A percentile compares a stretch with the other conserved stretches of the same genome.
phyloP scores from a whole-genome alignment of 148 eudicot species.

The Pharnaceum exiguum region DNA sequence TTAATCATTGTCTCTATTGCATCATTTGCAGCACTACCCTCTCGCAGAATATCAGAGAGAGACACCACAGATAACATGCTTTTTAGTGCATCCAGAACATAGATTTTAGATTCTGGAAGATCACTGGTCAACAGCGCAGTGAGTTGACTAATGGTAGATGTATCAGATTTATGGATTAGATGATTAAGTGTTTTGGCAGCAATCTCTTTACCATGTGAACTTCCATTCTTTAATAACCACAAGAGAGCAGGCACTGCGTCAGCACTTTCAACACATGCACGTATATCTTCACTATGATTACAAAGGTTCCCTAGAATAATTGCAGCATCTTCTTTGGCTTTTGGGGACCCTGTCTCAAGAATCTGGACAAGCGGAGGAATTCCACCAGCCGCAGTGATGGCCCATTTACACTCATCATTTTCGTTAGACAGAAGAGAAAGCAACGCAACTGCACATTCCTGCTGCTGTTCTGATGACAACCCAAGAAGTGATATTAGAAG shows the following conservation, averaged over 20 bases:
- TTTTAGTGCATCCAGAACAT: constrained; percentile 85
- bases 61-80: constrained; percentile 86
- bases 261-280: constrained; percentile 99
- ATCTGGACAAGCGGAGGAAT: constrained; percentile 99
- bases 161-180: constrained; percentile 93
- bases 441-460: constrained; percentile 96
- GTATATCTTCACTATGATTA: constrained; percentile 97
- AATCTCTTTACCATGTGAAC: constrained; percentile 88
- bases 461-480: constrained; percentile 97
- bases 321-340: constrained; percentile 98
- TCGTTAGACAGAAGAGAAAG: constrained; percentile 86
- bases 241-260: constrained; percentile 98
- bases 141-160: constrained; percentile 94
- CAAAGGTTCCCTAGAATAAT: constrained; percentile 92
- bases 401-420: constrained; percentile 99
- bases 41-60: constrained; percentile 71
- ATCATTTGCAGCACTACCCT: constrained; percentile 97
- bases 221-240: constrained; percentile 95
- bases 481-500: constrained; percentile 96
- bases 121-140: constrained; percentile 89
- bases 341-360: constrained; percentile 92
- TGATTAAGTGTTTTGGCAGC: constrained; percentile 94
- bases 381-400: constrained; percentile 99
- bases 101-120: constrained; percentile 89
- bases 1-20: constrained; percentile 87